Evolutionary conservation across 2,329 filamentous ascomycete genomes (phyloP), one percentile per base, ranked within the genome.

Genomic region (Colletotrichum sp.): DNA sequence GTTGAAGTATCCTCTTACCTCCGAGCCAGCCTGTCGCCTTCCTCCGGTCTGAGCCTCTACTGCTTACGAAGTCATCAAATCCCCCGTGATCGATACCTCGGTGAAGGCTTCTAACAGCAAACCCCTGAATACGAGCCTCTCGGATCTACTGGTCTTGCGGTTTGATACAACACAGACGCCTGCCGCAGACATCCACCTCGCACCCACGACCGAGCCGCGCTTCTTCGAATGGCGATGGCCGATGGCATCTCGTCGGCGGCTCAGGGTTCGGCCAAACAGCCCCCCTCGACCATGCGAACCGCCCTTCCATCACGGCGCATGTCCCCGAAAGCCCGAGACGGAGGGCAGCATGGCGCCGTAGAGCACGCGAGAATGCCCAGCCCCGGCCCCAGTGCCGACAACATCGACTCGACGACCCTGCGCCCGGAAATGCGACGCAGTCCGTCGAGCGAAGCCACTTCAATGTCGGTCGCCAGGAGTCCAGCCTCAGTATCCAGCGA

Each of bases 221-320:
- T 59, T 74, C 64, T 66, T 71, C 76, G 74, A 74, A 77, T 77
- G 76, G 76, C 76, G 68, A 77, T 77, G 76, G 74, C 76, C 39
- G 76, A 77, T 68, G 74, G 66, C 30, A 71, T 76, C 32, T 75
- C 65, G 43, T 67, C 73, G 69, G 74, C 70, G 66, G 76, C 71
- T 65, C 74, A 68, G 59, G 66, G 74, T 30, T 55, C 74, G 61
- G 55, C 70, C 14, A 77, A 74, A 30, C 72, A 77, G 61, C 34
- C 69, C 36, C 57, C 66, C 28, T 76, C 76, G 39, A 69, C 69
- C 26, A 73, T 72, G 61, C 72, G 77, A 64, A 78, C 75, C 16
- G 76, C 77, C 13, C 77, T 78, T 36, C 77, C 77, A 36, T 77
- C 77, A 10, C 75, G 76, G 36, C 75, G 75, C 28, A 77, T 76